phyloP scores from a whole-genome alignment of 169 alveolate species.

The Plasmodium cynomolgi region DNA sequence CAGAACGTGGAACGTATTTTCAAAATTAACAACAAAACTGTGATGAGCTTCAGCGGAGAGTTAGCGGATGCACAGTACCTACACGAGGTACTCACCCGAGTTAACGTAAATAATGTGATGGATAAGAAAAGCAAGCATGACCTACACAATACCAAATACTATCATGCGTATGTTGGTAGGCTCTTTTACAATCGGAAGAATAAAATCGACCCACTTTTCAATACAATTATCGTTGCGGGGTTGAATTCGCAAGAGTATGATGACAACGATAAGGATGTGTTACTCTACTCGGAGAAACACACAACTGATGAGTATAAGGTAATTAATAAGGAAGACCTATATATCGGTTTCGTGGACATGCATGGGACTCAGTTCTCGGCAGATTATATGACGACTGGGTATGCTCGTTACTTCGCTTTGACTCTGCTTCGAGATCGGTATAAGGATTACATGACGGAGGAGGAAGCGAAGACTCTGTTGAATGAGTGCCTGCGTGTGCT shows the following conservation, averaged over 20 bases:
- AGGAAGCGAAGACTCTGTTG: constrained; percentile 76
- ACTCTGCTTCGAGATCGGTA: constrained; percentile 78
- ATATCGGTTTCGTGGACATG: constrained; percentile 77
- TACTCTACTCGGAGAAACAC: constrained; percentile 12
- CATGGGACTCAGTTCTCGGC: constrained; percentile 78
- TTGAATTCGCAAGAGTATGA: constrained; percentile 77
- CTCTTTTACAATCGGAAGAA: constrained; percentile 74
- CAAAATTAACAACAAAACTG: constrained; percentile 74
- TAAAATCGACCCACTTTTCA: constrained; percentile 77
- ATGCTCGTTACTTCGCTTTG: constrained; percentile 78
- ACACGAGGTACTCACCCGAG: constrained; percentile 44
- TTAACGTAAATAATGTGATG: constrained; percentile 34
- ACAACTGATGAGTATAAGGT: constrained; percentile 54
- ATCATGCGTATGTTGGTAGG: constrained; percentile 59
- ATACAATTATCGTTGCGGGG: constrained; percentile 78
- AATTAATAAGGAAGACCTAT: constrained; percentile 63
- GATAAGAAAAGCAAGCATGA: constrained; percentile 54
- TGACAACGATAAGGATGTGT: constrained; percentile 60
- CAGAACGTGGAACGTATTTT: constrained; percentile 68
- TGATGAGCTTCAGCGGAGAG: constrained; percentile 74
- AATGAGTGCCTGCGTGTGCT: constrained; percentile 78
- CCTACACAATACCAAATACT: constrained; percentile 20
- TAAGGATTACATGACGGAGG: constrained; percentile 78
- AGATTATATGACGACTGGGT: constrained; percentile 79
- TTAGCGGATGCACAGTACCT: constrained; percentile 72